These are phyloP conservation scores for Diaporthe australafricana DNA, from an alignment of 2,329 filamentous ascomycete species.

Conservation along the genomic window DNA sequence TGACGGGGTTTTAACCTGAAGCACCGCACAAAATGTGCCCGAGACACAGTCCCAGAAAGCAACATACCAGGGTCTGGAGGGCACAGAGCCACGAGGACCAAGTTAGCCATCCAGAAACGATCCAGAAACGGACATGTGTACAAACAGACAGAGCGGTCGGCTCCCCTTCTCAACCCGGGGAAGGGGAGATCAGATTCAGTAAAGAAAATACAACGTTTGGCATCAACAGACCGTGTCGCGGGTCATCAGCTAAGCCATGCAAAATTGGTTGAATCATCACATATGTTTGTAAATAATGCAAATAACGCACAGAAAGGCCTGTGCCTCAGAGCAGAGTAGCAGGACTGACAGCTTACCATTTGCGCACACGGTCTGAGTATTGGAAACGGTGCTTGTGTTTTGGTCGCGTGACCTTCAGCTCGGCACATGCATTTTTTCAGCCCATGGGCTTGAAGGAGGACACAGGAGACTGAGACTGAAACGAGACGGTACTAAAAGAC, in stretches of 20 bases:
- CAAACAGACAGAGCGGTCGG: background rate
- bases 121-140: background rate
- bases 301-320: background rate
- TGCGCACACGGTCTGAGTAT: no score
- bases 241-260: constrained; percentile 40
- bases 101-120: constrained; percentile 28
- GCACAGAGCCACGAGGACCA: background rate
- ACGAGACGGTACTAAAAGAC: background rate
- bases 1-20: background rate
- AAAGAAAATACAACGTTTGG: constrained; percentile 31
- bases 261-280: constrained; percentile 35
- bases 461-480: background rate
- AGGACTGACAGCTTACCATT: background rate
- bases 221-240: constrained; percentile 37
- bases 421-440: background rate
- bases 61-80: background rate
- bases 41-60: background rate
- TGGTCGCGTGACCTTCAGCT: background rate
- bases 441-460: background rate
- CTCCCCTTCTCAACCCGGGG: no score
- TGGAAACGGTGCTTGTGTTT: background rate
- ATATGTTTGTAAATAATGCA: no score
- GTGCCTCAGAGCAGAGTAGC: background rate
- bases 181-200: constrained; percentile 11
- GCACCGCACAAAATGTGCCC: constrained; percentile 1